Evolutionary conservation across 345 rosid genomes (phyloP).

Genomic region (Cardamine occulta): DNA sequence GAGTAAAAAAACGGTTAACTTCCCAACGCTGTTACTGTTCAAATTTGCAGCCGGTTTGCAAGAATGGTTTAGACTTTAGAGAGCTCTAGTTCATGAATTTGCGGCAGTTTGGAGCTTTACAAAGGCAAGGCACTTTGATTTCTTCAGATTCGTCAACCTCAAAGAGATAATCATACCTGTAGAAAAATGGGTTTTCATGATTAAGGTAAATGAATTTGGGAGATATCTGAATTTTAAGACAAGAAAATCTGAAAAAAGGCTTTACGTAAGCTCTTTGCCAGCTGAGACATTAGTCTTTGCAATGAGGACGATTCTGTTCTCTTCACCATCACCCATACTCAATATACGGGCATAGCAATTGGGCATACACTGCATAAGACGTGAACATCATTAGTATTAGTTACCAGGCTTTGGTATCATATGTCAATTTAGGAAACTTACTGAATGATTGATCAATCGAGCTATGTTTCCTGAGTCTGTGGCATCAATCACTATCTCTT

Average conservation of each 20-base stretch:
- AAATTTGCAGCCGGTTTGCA: slow-evolving; percentile 1
- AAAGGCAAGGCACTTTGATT: slow-evolving; percentile 81
- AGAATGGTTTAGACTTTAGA: slow-evolving; percentile 19
- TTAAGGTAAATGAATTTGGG: not conserved
- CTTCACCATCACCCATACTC: slow-evolving; percentile 66
- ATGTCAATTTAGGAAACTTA: slow-evolving; percentile 35
- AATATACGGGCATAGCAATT: slow-evolving; percentile 94
- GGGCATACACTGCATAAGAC: slow-evolving; percentile 80
- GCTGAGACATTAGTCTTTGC: slow-evolving; percentile 76
- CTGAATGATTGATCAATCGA: slow-evolving; percentile 95
- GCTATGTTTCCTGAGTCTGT: slow-evolving; percentile 93
- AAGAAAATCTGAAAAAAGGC: slow-evolving; percentile 13
- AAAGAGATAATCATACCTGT: slow-evolving; percentile 89
- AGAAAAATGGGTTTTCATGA: slow-evolving; percentile 1
- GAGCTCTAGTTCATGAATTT: slow-evolving; percentile 64
- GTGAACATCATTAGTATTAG: slow-evolving; percentile 15
- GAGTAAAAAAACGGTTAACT: slow-evolving; percentile 7
- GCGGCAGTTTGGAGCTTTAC: slow-evolving; percentile 76
- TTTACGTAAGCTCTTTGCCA: slow-evolving; percentile 87
- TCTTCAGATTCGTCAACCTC: slow-evolving; percentile 83
- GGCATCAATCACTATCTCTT: slow-evolving; percentile 93
- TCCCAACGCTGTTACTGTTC: slow-evolving; percentile 10
- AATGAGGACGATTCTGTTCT: slow-evolving; percentile 82
- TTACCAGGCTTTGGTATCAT: not conserved
- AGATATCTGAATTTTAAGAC: not conserved